A percentile compares a stretch with the other conserved stretches of the same genome.
phyloP scores from a whole-genome alignment of 2,329 filamentous ascomycete species.

The Pyrenophora tritici-repentis region DNA sequence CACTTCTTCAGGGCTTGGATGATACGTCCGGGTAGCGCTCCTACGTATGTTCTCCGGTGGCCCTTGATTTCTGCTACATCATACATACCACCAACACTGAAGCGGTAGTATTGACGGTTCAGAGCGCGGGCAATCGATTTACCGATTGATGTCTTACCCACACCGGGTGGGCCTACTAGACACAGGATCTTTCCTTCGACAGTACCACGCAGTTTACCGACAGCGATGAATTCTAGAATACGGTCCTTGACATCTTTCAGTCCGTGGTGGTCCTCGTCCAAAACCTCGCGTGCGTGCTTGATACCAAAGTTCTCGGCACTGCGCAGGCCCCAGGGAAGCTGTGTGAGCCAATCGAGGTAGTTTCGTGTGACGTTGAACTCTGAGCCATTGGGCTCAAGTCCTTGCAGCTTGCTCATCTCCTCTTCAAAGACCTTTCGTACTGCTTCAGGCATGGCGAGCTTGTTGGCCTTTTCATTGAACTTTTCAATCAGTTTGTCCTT shows the following conservation, averaged over 20 bases:
- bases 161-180: conserved; percentile 94
- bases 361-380: conserved; percentile 99
- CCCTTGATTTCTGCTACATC: conserved; percentile 99
- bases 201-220: conserved; percentile 93
- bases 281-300: conserved; percentile 82
- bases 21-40: conserved; percentile 91
- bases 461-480: conserved; percentile 93
- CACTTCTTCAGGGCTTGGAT: conserved; percentile 99
- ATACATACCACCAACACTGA: conserved; percentile 94
- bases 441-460: conserved; percentile 93
- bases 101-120: conserved; percentile 96
- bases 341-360: conserved; percentile 97
- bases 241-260: conserved; percentile 98
- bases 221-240: conserved; percentile 96
- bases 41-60: conserved; percentile 93
- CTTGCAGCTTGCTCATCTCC: conserved; percentile 94
- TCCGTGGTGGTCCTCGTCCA: conserved; percentile 96
- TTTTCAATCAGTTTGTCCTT: conserved; percentile 98
- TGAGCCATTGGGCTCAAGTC: conserved; percentile 91
- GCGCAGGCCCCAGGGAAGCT: conserved; percentile 95
- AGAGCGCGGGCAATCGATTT: conserved; percentile 95
- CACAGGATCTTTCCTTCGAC: conserved; percentile 98
- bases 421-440: conserved; percentile 98
- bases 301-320: conserved; percentile 98
- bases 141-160: conserved; percentile 98